Conservation (phyloP, 805 yeast species). For the Kuraishia capsulata region DNA sequence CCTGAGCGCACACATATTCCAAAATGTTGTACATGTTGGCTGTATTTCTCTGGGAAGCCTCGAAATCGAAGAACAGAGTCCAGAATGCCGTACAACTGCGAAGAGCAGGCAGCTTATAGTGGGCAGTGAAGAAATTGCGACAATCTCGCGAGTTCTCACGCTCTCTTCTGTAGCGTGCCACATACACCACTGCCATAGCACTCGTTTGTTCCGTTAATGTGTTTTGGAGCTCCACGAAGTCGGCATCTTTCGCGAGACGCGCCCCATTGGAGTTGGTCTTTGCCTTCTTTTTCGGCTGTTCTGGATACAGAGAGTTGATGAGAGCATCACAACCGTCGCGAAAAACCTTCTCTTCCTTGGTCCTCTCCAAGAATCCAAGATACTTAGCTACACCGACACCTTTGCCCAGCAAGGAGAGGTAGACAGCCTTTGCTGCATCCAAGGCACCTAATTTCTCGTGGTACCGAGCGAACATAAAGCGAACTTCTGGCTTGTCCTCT, state of each 20-base stretch:
- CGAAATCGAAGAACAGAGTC: slow-evolving; percentile 47
- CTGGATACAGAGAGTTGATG: not conserved
- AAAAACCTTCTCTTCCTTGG: slow-evolving; percentile 6
- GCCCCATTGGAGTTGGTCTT: no score
- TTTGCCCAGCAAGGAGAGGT: slow-evolving; percentile 7
- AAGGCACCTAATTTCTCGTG: slow-evolving; percentile 11
- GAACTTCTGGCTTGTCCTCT: slow-evolving; percentile 12
- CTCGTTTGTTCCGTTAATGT: slow-evolving; percentile 4
- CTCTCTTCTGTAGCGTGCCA: slow-evolving; percentile 17
- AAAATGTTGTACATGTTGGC: slow-evolving; percentile 35
- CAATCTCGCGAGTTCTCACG: slow-evolving; percentile 11
- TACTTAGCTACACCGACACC: slow-evolving; percentile 9
- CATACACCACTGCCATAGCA: slow-evolving; percentile 18
- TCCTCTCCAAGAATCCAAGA: slow-evolving; percentile 7
- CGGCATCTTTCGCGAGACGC: not conserved
- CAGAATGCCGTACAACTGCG: slow-evolving; percentile 41
- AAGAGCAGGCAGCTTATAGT: slow-evolving; percentile 19
- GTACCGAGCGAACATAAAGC: slow-evolving; percentile 20
- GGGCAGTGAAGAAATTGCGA: slow-evolving; percentile 15
- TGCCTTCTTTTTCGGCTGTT: not conserved
- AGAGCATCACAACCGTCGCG: slow-evolving; percentile 6
- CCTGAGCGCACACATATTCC: slow-evolving; percentile 30
- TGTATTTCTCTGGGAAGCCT: slow-evolving; percentile 33
- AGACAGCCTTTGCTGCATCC: slow-evolving; percentile 12
- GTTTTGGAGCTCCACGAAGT: not conserved